Base-by-base conservation (phyloP, 208 protist species). In the Wallacemonas sp. region DNA sequence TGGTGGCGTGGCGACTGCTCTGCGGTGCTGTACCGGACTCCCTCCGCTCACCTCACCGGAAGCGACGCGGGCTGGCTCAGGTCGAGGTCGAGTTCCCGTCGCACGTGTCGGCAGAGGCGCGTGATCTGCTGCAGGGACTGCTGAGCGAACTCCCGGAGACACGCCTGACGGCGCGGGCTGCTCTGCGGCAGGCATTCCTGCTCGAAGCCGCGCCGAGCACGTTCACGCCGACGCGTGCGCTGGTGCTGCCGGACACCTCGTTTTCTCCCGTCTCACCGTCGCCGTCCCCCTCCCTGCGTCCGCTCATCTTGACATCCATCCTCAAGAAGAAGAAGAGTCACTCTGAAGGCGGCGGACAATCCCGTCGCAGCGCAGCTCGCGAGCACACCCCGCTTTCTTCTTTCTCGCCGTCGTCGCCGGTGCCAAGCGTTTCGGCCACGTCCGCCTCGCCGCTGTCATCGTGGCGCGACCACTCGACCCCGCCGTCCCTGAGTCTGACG, bases 121-220 rank as follows among this genome's bases (percentile, higher is more conserved):
- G 45, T 21, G 63, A 75, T 5, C 91, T 95, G 55, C 30, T 95
- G 22, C 53, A 62, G 10, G 52, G 58, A 22, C 72, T 95, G 37
- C 59, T 95, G 32, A 55, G 52, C 19, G 73, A 85, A n/a, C 60
- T 82, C 42, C 80, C 81, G 27, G 44, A 34, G 1, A 50, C n/a
- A 24, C 83, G 89, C n/a, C 57, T 81, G 38, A 75, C 79, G 0
- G 79, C 79, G 3, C 22, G 68, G 0, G 71, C 81, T 38, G 84
- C 84, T 0, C 60, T 87, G 63, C 17, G 52, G n/a, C 89, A 95
- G 62, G 70, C 81, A 0, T 95, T 92, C 29, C 59, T 93, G 30
- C n/a, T 48, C 37, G 37, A 6, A 38, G 6, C 34, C 34, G 34
- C 41, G 9, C 6, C 5, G 17, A 24, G 5, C 41, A n/a, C 41